Percentiles rank a stretch among this genome's conserved stretches.
Conservation (phyloP, 805 yeast species). For the Zygoascus flipseniorum region DNA sequence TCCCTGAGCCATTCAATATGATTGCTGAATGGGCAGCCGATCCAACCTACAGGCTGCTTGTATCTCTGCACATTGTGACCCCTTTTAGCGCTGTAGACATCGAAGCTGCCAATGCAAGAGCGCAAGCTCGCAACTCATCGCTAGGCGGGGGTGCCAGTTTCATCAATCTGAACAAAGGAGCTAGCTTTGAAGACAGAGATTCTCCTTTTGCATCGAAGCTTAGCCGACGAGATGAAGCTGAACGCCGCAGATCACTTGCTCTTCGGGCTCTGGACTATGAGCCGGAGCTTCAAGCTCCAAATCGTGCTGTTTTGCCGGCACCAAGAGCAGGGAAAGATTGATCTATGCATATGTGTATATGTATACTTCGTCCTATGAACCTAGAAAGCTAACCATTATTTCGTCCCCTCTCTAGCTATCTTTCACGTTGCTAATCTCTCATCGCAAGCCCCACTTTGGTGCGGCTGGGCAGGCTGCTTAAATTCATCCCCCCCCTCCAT, state of each 20-base stretch:
- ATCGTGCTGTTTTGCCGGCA: conserved; percentile 12
- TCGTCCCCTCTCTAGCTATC: too few relatives aligned
- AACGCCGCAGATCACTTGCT: conserved; percentile 28
- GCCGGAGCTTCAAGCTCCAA: conserved; percentile 7
- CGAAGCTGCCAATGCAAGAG: conserved; percentile 66
- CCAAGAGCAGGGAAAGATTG: conserved; percentile 7
- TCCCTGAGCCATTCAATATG: conserved; percentile 58
- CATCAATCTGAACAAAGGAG: not conserved
- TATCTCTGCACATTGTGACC: conserved; percentile 40
- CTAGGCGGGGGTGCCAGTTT: not conserved
- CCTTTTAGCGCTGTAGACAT: conserved; percentile 63
- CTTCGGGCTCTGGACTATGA: conserved; percentile 26
- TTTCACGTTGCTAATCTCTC: too few relatives aligned
- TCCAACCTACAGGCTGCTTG: conserved; percentile 32
- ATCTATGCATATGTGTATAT: not conserved
- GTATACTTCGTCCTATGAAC: not conserved
- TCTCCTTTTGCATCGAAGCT: not conserved
- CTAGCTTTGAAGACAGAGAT: not conserved
- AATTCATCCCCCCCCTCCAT: too few relatives aligned
- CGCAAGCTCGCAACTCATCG: conserved; percentile 50
- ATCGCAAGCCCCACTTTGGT: too few relatives aligned
- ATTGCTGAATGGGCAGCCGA: conserved; percentile 45
- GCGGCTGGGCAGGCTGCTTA: too few relatives aligned
- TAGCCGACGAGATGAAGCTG: conserved; percentile 28
- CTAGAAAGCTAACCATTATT: too few relatives aligned